Conservation (phyloP, 257 asterid genomes). For the Nicotiana obtusifolia region DNA sequence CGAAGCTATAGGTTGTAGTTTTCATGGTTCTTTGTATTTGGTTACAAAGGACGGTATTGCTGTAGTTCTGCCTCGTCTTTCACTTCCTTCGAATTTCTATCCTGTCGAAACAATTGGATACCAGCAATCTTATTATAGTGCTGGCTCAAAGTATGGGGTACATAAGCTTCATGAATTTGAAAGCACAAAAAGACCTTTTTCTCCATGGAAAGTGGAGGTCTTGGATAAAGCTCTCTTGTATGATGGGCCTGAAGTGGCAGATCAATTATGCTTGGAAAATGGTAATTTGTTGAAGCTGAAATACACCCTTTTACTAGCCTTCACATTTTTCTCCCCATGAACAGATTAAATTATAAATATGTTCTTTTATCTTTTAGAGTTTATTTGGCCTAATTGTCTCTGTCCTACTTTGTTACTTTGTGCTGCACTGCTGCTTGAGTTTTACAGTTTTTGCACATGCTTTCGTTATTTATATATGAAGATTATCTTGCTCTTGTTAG, state of each 20-base stretch:
- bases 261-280: slow-evolving; percentile 71
- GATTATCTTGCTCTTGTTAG: too few relatives aligned
- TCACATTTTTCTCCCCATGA: background rate
- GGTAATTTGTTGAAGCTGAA: slow-evolving; percentile 38
- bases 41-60: slow-evolving; percentile 71
- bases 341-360: background rate
- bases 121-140: slow-evolving; percentile 32
- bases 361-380: background rate
- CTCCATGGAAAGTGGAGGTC: slow-evolving; percentile 87
- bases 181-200: slow-evolving; percentile 36
- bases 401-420: background rate
- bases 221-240: slow-evolving; percentile 75
- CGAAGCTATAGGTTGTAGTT: slow-evolving; percentile 82
- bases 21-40: slow-evolving; percentile 66
- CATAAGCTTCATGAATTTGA: slow-evolving; percentile 37
- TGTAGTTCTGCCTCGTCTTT: slow-evolving; percentile 81
- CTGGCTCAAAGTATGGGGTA: slow-evolving; percentile 25
- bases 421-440: background rate
- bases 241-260: slow-evolving; percentile 87
- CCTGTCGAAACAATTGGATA: slow-evolving; percentile 83
- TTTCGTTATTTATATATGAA: background rate
- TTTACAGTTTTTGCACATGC: slow-evolving; percentile 6
- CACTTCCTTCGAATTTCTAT: slow-evolving; percentile 53
- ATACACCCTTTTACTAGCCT: background rate
- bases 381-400: background rate